These are phyloP conservation scores for Wickerhamiella dianesei DNA, from an alignment of 805 yeast species.

Conservation along the genomic window DNA sequence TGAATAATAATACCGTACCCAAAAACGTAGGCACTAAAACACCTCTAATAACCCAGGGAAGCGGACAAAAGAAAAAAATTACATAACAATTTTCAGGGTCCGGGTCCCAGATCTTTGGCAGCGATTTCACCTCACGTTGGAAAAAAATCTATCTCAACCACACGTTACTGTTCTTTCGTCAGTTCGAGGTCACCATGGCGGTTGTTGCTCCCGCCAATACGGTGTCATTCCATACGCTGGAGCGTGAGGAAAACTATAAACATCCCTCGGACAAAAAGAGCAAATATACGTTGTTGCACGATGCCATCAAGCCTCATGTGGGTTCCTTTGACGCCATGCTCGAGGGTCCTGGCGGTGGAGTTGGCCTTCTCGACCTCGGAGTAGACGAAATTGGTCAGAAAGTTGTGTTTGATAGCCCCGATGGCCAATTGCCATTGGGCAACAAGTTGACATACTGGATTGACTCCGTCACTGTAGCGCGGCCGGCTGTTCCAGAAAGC, in stretches of 20 bases:
- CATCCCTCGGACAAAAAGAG: conserved; percentile 82
- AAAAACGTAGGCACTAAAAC: too few species aligned
- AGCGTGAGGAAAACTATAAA: conserved; percentile 70
- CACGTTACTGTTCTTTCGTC: not conserved
- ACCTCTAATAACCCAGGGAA: not conserved
- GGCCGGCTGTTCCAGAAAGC: conserved; percentile 60
- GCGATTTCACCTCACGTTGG: not conserved
- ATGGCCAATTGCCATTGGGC: conserved; percentile 49
- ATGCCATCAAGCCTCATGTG: conserved; percentile 88
- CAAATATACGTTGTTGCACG: conserved; percentile 67
- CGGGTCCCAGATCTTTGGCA: too few species aligned
- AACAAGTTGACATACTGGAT: conserved; percentile 70
- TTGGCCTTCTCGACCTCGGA: conserved; percentile 67
- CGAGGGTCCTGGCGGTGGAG: conserved; percentile 59
- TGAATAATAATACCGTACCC: too few species aligned
- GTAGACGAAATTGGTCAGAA: conserved; percentile 80
- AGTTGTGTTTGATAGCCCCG: conserved; percentile 71
- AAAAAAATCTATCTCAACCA: not conserved
- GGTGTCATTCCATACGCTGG: conserved; percentile 58
- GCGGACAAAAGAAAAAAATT: not conserved
- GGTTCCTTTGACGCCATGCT: conserved; percentile 94
- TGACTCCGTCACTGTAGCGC: conserved; percentile 77
- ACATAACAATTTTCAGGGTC: too few species aligned
- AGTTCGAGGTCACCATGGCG: not conserved
- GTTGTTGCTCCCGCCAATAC: not conserved